Base-by-base conservation (phyloP, 495 filamentous ascomycete species). In the Aspergillus hancockii region DNA sequence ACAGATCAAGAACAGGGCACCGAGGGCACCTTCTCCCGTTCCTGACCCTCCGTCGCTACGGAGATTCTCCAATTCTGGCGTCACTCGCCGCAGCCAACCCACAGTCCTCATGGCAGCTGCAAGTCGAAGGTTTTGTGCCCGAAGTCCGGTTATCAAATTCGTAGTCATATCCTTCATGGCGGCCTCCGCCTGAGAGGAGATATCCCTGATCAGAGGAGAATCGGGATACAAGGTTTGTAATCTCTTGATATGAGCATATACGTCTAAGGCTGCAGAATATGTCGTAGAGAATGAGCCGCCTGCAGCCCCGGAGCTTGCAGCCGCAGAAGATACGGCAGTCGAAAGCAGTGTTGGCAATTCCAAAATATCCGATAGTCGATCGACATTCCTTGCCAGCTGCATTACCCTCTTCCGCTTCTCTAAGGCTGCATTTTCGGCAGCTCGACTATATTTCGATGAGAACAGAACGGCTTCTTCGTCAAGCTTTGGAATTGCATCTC, bases 231-330 rank as follows among this genome's bases (percentile, higher is more conserved):
- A 77, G 2, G 84, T 83, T 58, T 92, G 87, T 3, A 99, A 78
- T 18, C 95, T 83, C 58, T 91, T 90, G 70, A 97, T 96, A 74
- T 97, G 95, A n/a, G 89, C 87, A 68, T 96, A 88, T 5, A 98
- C 79, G 66, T 99, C 95, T 46, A 99, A 79, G 1, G 93, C 93
- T 0, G 91, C 90, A 3, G 93, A 89, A 73, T 97, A 96, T 61
- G 90, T 94, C 14, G 87, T 84, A n/a, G 84, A 87, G 13, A 78
- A 69, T 6, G 74, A 71, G 4, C 79, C 70, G 0, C 79, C 72
- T 9, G 78, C 63, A 7, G 75, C 69, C 28, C 76, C 75, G 1
- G 79, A 77, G 61, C 68, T 75, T 36, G 78, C 77, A 12, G 83
- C 75, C 7, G 83, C 79, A 0, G 85, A 82, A 16, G 86, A 83